These are phyloP conservation scores for Recurvomyces mirabilis DNA, from an alignment of 495 filamentous ascomycete species.

Conservation along the genomic window DNA sequence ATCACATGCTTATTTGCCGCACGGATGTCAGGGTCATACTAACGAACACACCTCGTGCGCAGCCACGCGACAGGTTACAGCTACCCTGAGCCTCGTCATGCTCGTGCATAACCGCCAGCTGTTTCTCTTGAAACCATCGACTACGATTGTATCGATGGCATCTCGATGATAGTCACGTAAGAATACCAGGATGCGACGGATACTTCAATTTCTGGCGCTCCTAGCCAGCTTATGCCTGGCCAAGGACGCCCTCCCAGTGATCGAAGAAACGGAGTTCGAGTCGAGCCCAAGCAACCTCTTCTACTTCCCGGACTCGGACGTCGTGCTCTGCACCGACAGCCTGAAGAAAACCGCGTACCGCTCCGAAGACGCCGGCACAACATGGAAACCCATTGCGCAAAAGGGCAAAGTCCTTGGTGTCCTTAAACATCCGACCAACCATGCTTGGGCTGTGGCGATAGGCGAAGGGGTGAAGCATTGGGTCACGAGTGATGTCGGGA, in stretches of 20 bases:
- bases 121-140: too few relatives aligned
- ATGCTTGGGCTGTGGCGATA: conserved; percentile 65
- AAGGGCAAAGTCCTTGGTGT: conserved; percentile 50
- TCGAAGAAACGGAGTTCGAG: conserved; percentile 48
- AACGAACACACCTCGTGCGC: too few relatives aligned
- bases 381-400: conserved; percentile 57
- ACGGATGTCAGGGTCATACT: too few relatives aligned
- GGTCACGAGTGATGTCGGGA: conserved; percentile 66
- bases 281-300: conserved; percentile 51
- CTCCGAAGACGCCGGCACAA: conserved; percentile 65
- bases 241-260: conserved; percentile 42
- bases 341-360: conserved; percentile 48
- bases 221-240: conserved; percentile 21
- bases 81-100: too few relatives aligned
- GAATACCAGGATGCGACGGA: conserved; percentile 1
- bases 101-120: too few relatives aligned
- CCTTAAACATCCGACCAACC: conserved; percentile 63
- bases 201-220: conserved; percentile 2
- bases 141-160: too few relatives aligned
- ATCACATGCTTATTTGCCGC: too few relatives aligned
- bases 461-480: conserved; percentile 57
- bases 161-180: too few relatives aligned
- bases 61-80: too few relatives aligned
- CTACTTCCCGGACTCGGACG: conserved; percentile 82
- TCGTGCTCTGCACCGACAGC: conserved; percentile 53